Evolutionary conservation across 768 basidiomycete species (phyloP).

Genomic region (Galerina marginata): DNA sequence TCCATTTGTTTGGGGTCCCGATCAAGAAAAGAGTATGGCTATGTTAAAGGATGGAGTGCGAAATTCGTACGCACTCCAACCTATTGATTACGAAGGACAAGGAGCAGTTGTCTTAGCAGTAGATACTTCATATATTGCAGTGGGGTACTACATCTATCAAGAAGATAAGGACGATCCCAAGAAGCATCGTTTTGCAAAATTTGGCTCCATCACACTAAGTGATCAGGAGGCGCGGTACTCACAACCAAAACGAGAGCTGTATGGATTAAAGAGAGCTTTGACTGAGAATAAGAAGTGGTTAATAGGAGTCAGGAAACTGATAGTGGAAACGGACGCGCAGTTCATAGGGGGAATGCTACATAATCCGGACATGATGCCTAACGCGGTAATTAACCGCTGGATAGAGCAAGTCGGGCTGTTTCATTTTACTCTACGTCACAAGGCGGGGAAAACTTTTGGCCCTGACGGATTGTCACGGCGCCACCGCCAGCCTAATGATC

Average conservation of each 20-base stretch:
- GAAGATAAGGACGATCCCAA: slow-evolving; percentile 24
- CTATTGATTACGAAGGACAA: slow-evolving; percentile 30
- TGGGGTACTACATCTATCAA: slow-evolving; percentile 46
- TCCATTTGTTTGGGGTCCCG: slow-evolving; percentile 6
- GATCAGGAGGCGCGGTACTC: slow-evolving; percentile 37
- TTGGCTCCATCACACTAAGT: slow-evolving; percentile 45
- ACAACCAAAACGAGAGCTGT: slow-evolving; percentile 47
- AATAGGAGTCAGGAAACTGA: slow-evolving; percentile 31
- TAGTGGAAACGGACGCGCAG: slow-evolving; percentile 36
- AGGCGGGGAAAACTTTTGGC: slow-evolving; percentile 29
- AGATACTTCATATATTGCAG: slow-evolving; percentile 37
- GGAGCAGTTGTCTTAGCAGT: slow-evolving; percentile 37
- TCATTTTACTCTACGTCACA: slow-evolving; percentile 36
- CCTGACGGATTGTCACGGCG: slow-evolving; percentile 39
- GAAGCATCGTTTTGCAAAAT: slow-evolving; percentile 31
- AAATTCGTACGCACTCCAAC: slow-evolving; percentile 25
- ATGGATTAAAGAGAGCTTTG: slow-evolving; percentile 35
- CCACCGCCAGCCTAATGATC: slow-evolving; percentile 18
- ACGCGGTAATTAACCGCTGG: slow-evolving; percentile 42
- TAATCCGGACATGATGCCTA: slow-evolving; percentile 39
- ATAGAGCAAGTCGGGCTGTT: slow-evolving; percentile 37
- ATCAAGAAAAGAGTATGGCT: slow-evolving; percentile 15
- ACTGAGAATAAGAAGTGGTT: slow-evolving; percentile 22
- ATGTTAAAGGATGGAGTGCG: slow-evolving; percentile 27
- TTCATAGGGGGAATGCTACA: slow-evolving; percentile 42